A percentile compares a stretch with the other conserved stretches of the same genome.
These are phyloP conservation scores for Penicillium psychrofluorescens DNA, from an alignment of 495 filamentous ascomycete species.

Conservation along the genomic window DNA sequence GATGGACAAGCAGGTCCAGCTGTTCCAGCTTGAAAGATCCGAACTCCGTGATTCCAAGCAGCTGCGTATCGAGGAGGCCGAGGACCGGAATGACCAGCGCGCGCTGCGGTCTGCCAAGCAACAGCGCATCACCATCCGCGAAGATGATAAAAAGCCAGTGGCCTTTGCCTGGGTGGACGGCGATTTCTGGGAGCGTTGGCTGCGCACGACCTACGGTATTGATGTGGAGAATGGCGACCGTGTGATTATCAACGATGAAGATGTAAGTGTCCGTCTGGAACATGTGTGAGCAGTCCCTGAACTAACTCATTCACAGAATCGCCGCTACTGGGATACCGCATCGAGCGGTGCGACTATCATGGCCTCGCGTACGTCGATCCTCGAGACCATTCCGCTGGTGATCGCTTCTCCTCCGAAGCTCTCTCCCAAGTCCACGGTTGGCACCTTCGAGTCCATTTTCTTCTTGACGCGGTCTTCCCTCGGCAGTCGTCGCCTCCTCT, in stretches of 20 bases:
- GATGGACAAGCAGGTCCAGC: slow-evolving; percentile 90
- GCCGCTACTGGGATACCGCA: slow-evolving; percentile 90
- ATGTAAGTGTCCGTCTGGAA: slow-evolving; percentile 53
- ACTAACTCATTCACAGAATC: slow-evolving; percentile 54
- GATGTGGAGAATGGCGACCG: slow-evolving; percentile 78
- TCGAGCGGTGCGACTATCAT: slow-evolving; percentile 81
- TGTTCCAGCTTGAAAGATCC: slow-evolving; percentile 85
- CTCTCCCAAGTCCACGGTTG: slow-evolving; percentile 78
- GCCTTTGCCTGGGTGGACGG: slow-evolving; percentile 98
- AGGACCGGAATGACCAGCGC: slow-evolving; percentile 86
- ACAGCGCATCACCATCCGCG: slow-evolving; percentile 82
- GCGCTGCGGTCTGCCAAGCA: slow-evolving; percentile 83
- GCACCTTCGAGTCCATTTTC: slow-evolving; percentile 66
- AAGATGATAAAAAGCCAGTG: slow-evolving; percentile 79
- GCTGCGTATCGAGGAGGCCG: slow-evolving; percentile 88
- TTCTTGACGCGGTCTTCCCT: slow-evolving; percentile 65
- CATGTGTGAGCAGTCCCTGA: slow-evolving; percentile 1
- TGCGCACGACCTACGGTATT: slow-evolving; percentile 87
- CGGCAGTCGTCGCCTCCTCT: slow-evolving; percentile 64
- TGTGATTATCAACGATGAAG: slow-evolving; percentile 95
- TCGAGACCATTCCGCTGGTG: slow-evolving; percentile 84
- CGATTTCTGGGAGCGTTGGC: slow-evolving; percentile 95
- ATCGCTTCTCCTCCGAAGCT: slow-evolving; percentile 70
- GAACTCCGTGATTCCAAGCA: slow-evolving; percentile 92
- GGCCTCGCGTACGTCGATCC: slow-evolving; percentile 85